Base-by-base conservation (phyloP, 2,329 filamentous ascomycete species). In the Aspergillus piperis region DNA sequence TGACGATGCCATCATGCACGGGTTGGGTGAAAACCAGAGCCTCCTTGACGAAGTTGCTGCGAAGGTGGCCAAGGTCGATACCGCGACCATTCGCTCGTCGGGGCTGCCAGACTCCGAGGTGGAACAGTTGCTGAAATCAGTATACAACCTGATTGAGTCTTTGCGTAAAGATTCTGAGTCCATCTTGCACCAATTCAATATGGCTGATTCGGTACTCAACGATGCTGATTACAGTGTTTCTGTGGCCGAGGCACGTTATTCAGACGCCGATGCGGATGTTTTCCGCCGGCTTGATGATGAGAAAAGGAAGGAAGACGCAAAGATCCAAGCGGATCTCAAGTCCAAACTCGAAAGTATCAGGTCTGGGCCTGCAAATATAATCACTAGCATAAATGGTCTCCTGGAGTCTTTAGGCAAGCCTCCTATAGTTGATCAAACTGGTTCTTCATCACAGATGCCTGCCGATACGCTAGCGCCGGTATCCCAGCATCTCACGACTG, bases 211-310 rank as follows among this genome's bases (percentile, higher is more conserved):
- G 52, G 69, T 76, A 5, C 75, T 84, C 58, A 85, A 84, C 60
- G 75, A 81, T 23, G 79, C 81, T 1, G 82, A 84, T 59, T 81
- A 83, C 55, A 79, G 80, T 49, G 78, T 84, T 19, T 81, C 82
- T n/a, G 80, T 85, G 53, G 81, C 82, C 38, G 79, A 83, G 65
- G 83, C 82, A 2, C 77, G 74, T 54, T 77, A 79, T 38, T 75
- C 81, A 17, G 77, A 78, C 51, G 76, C 78, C 0, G 76, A 79
- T 19, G 59, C 73, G 3, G 74, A 76, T 3, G 74, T 78, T 10
- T 80, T 82, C 63, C 67, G 70, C 27, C 77, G 73, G 23, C 73
- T 83, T 3, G 74, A 77, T 25, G 72, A 71, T 41, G 80, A 82
- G 64, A 82, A 82, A 69, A 73, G 74, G 62, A 81, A 80, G 63